Base-by-base conservation (phyloP, 2,329 filamentous ascomycete genomes). In the Apiospora marii region DNA sequence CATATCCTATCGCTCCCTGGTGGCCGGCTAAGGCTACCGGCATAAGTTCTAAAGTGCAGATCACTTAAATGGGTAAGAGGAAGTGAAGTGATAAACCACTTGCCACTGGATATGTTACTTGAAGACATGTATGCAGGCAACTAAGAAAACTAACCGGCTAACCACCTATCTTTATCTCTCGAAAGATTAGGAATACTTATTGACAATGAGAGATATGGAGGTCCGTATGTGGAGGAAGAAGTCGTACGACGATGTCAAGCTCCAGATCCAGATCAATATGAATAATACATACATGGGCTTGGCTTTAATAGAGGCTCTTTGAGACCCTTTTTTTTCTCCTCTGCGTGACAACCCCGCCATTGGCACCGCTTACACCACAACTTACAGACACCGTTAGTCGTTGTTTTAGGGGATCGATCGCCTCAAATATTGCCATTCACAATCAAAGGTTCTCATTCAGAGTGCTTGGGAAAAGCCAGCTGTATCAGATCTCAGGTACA, bases 231-330 rank as follows among this genome's bases (percentile, higher is more conserved):
- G 58, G 30, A 41, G 58, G 58, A 41, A 41, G 58, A n/a, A n/a
- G 22, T 41, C 58, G 58, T 64, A 64, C 34, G 58, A 64, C 58
- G 4, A 34, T n/a, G 34, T 64, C 58, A 64, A 64, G 58, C 30
- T 64, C 58, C 22, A 64, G 58, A 41, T 64, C 34, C 58, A 64
- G 34, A 64, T 64, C 58, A 37, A 64, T 64, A 41, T 64, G 58
- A 61, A 61, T 64, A 41, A 41, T 24, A 41, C 27, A 30, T 30
- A 30, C 27, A 30, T 30, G 27, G 58, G 30, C 58, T 34, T 64
- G 58, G 58, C 58, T 41, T 41, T 37, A 41, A 13, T 64, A 64
- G 34, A 41, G 58, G 58, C 58, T 64, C 58, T 64, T 61, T 41
- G 22, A 64, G 58, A 64, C 58, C 58, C 53, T 61, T 61, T 34